Conservation (phyloP, 371 early-diverging fungal species). For the Mucor indicus region DNA sequence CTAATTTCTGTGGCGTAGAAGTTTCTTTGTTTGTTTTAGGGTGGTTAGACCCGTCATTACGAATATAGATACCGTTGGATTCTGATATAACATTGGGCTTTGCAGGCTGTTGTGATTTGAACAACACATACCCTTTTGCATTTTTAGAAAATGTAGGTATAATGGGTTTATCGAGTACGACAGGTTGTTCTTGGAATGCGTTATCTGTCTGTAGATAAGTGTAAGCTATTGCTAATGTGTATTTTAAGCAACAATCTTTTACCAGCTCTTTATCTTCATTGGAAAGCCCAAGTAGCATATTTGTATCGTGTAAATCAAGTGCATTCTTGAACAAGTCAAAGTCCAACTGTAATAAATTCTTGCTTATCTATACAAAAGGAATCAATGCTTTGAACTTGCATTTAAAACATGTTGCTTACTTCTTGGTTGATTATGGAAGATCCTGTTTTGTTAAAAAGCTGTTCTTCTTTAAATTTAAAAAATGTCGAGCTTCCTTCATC, state of each 20-base stretch:
- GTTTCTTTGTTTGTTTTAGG: neutral
- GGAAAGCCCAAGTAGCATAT: constrained; percentile 18
- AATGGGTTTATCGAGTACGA: constrained; percentile 32
- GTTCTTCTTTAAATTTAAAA: constrained; percentile 49
- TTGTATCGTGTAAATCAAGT: constrained; percentile 18
- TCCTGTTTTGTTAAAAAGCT: constrained; percentile 21
- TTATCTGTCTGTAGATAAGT: neutral
- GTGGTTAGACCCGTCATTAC: constrained; percentile 35
- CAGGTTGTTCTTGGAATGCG: constrained; percentile 23
- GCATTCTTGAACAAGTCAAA: constrained; percentile 26
- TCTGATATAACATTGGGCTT: constrained; percentile 11
- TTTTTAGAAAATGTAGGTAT: constrained; percentile 41
- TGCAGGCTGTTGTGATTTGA: constrained; percentile 25
- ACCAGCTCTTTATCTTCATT: constrained; percentile 30
- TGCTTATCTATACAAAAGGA: constrained; percentile 12
- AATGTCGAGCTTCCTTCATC: constrained; percentile 31
- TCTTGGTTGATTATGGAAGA: constrained; percentile 8
- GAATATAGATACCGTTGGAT: constrained; percentile 36
- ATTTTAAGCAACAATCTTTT: neutral
- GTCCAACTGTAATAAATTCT: constrained; percentile 32
- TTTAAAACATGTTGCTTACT: too few species aligned
- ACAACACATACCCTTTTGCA: constrained; percentile 34
- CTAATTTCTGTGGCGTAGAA: neutral
- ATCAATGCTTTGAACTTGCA: neutral
- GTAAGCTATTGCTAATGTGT: neutral